phyloP scores from a whole-genome alignment of 1,139 yeast species.

The Yamadazyma jaroonii region DNA sequence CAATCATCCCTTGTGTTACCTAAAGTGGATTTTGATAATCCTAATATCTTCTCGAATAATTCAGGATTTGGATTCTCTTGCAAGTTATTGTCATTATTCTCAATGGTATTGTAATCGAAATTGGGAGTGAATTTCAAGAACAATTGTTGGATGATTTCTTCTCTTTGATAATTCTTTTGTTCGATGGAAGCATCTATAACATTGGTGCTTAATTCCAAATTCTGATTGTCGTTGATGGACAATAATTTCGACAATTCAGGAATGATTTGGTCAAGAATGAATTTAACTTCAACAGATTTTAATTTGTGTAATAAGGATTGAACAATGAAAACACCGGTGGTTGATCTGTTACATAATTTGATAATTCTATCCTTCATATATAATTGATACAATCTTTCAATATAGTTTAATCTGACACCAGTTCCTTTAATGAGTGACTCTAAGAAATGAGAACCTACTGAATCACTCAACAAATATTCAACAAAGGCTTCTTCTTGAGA shows the following conservation, averaged over 20 bases:
- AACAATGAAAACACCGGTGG: slow-evolving; percentile 80
- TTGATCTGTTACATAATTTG: slow-evolving; percentile 73
- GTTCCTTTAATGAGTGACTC: slow-evolving; percentile 63
- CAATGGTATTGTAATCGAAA: slow-evolving; percentile 26
- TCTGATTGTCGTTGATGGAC: slow-evolving; percentile 49
- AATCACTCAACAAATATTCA: slow-evolving; percentile 78
- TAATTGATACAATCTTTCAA: slow-evolving; percentile 64
- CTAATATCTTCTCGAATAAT: slow-evolving; percentile 59
- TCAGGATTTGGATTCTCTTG: slow-evolving; percentile 30
- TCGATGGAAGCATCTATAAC: slow-evolving; percentile 66
- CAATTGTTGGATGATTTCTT: slow-evolving; percentile 62
- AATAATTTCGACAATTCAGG: slow-evolving; percentile 65
- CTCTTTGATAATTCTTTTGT: slow-evolving; percentile 58
- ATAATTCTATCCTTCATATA: slow-evolving; percentile 75
- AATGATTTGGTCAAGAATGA: slow-evolving; percentile 64
- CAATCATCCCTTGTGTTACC: slow-evolving; percentile 84
- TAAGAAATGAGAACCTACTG: slow-evolving; percentile 89
- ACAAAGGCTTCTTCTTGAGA: slow-evolving; percentile 76
- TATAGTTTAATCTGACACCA: slow-evolving; percentile 63
- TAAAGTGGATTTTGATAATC: slow-evolving; percentile 65
- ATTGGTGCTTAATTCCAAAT: slow-evolving; percentile 66
- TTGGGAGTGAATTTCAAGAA: slow-evolving; percentile 58
- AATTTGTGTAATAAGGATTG: slow-evolving; percentile 64
- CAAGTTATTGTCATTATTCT: slow-evolving; percentile 24
- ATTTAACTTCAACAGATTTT: slow-evolving; percentile 56